These are phyloP conservation scores for Tardiomyces blankii DNA, from an alignment of 1,139 yeast genomes.

Conservation along the genomic window DNA sequence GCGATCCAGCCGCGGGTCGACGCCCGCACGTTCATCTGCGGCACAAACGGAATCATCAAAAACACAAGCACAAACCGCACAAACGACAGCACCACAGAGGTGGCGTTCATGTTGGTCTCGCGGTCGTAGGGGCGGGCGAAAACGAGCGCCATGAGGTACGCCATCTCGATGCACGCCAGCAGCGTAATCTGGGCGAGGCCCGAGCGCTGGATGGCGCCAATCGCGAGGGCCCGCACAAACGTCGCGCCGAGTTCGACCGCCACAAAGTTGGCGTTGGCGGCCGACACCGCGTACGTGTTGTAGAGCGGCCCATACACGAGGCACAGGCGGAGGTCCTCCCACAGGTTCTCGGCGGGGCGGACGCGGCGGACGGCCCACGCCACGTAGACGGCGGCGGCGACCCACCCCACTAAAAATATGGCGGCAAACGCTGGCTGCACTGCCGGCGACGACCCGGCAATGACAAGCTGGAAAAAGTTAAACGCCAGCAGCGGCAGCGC, in stretches of 20 bases:
- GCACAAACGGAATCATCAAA: slow-evolving; percentile 22
- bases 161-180: slow-evolving; percentile 21
- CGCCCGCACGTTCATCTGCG: slow-evolving; percentile 12
- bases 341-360: slow-evolving; percentile 10
- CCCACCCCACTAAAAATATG: slow-evolving; percentile 18
- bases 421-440: slow-evolving; percentile 21
- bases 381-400: slow-evolving; percentile 13
- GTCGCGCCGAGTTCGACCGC: slow-evolving; percentile 14
- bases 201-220: slow-evolving; percentile 26
- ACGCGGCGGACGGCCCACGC: slow-evolving; percentile 11
- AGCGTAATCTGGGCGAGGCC: slow-evolving; percentile 27
- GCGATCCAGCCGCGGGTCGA: slow-evolving; percentile 24
- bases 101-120: slow-evolving; percentile 23
- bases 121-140: slow-evolving; percentile 20
- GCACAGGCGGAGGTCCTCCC: slow-evolving; percentile 14
- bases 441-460: slow-evolving; percentile 10
- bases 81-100: slow-evolving; percentile 12
- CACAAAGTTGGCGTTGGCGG: slow-evolving; percentile 12
- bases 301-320: slow-evolving; percentile 22
- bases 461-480: slow-evolving; percentile 23
- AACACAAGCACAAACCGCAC: slow-evolving; percentile 18
- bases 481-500: slow-evolving; percentile 23
- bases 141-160: slow-evolving; percentile 14
- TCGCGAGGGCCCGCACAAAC: slow-evolving; percentile 22
- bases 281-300: slow-evolving; percentile 14